Conservation (phyloP, 2,329 filamentous ascomycete species). For the Chalaropsis thielavioides region DNA sequence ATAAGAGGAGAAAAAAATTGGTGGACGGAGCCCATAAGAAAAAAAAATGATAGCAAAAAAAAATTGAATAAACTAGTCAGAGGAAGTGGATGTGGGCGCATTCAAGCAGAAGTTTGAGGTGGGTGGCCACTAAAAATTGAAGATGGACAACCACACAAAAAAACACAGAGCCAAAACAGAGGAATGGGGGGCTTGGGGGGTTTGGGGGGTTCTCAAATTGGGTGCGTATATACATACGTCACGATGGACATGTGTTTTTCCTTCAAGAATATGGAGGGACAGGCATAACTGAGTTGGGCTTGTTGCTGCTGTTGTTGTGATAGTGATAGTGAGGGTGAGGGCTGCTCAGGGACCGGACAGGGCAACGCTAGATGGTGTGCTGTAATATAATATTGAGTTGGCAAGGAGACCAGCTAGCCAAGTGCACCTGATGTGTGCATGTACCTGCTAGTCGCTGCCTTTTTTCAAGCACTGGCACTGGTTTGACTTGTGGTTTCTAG, state of each 20-base stretch:
- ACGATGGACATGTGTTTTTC: not conserved
- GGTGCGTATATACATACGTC: not conserved
- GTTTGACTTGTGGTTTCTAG: no score
- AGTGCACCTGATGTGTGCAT: not conserved
- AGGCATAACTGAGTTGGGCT: not conserved
- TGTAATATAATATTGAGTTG: conserved; percentile 1
- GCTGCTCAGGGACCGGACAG: not conserved
- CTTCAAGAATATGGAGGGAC: not conserved
- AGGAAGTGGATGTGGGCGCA: conserved; percentile 13
- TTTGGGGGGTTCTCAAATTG: not conserved
- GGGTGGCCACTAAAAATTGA: conserved; percentile 8
- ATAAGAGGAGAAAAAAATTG: conserved; percentile 14
- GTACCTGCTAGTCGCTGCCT: not conserved
- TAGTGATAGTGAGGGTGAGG: not conserved
- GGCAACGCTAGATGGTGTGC: not conserved
- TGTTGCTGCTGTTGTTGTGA: not conserved
- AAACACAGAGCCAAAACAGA: conserved; percentile 1
- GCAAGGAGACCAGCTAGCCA: not conserved
- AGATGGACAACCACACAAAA: conserved; percentile 6
- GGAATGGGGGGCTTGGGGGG: not conserved
- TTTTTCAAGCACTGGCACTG: no score
- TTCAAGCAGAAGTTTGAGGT: conserved; percentile 3
- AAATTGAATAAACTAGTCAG: conserved; percentile 12
- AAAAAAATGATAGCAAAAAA: conserved; percentile 7
- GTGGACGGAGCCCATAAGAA: conserved; percentile 11